Percentiles rank a stretch among this genome's conserved stretches.
phyloP scores from a whole-genome alignment of 768 basidiomycete species.

The Xerocomus potaroensis region DNA sequence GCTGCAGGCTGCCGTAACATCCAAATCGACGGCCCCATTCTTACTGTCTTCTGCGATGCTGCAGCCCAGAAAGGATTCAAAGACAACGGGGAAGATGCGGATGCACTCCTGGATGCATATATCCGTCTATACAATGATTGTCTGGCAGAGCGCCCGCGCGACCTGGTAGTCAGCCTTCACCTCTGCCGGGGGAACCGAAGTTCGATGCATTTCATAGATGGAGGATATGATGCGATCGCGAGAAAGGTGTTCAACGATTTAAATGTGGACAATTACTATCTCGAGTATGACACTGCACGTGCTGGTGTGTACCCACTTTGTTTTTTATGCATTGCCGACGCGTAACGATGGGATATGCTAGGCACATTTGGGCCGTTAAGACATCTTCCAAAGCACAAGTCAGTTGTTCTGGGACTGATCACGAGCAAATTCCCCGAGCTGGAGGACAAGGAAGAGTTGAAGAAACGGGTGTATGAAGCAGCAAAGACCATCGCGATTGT shows the following conservation, averaged over 20 bases:
- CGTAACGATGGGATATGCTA: background rate
- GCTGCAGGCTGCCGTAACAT: slow-evolving; percentile 28
- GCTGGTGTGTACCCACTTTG: slow-evolving; percentile 30
- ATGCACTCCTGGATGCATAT: slow-evolving; percentile 60
- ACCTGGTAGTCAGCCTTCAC: slow-evolving; percentile 41
- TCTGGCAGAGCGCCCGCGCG: slow-evolving; percentile 34
- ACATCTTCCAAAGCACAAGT: slow-evolving; percentile 34
- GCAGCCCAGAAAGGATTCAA: slow-evolving; percentile 53
- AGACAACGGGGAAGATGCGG: slow-evolving; percentile 55
- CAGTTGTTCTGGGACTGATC: too few species aligned
- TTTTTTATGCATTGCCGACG: background rate
- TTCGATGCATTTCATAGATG: slow-evolving; percentile 39
- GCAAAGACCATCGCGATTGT: too few species aligned
- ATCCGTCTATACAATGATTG: slow-evolving; percentile 38
- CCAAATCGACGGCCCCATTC: slow-evolving; percentile 46
- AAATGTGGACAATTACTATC: slow-evolving; percentile 42
- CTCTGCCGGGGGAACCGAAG: slow-evolving; percentile 38
- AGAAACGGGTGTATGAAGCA: too few species aligned
- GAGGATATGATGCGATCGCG: slow-evolving; percentile 43
- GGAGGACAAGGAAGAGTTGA: too few species aligned
- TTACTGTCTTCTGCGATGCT: slow-evolving; percentile 65
- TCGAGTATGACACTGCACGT: slow-evolving; percentile 46
- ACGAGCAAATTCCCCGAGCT: too few species aligned
- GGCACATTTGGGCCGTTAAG: slow-evolving; percentile 32
- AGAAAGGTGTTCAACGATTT: slow-evolving; percentile 42